phyloP scores from a whole-genome alignment of 2,329 filamentous ascomycete genomes.

The Fusarium transvaalense region DNA sequence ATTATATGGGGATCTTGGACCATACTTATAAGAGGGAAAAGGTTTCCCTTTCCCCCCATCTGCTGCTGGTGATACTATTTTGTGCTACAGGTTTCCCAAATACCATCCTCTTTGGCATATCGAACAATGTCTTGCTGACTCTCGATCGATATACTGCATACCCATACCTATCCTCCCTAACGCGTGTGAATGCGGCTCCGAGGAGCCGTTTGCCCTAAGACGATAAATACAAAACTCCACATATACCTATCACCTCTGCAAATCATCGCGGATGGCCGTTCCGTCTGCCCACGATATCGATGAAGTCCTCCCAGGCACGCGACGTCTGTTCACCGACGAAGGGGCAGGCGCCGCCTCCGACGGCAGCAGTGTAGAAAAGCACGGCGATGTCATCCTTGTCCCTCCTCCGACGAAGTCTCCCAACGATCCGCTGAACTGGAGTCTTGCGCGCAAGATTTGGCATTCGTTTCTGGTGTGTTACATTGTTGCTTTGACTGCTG shows the following conservation, averaged over 20 bases:
- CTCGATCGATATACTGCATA: constrained; percentile 31
- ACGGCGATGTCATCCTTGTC: constrained; percentile 63
- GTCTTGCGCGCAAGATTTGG: constrained; percentile 61
- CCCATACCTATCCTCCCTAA: constrained; percentile 41
- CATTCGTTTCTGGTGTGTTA: constrained; percentile 65
- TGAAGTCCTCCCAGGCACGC: constrained; percentile 50
- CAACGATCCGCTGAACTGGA: constrained; percentile 67
- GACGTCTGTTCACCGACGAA: constrained; percentile 48
- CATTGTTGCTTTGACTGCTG: constrained; percentile 67
- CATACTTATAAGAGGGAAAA: constrained; percentile 29
- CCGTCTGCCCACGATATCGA: constrained; percentile 34
- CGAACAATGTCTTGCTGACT: constrained; percentile 40
- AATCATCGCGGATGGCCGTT: constrained; percentile 39
- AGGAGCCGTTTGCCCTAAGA: constrained; percentile 37
- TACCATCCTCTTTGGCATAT: constrained; percentile 1
- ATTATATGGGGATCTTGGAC: constrained; percentile 15
- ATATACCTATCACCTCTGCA: constrained; percentile 6
- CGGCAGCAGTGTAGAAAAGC: constrained; percentile 46
- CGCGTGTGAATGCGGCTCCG: constrained; percentile 40
- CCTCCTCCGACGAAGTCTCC: constrained; percentile 66
- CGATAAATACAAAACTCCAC: constrained; percentile 15
- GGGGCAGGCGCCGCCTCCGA: constrained; percentile 43
- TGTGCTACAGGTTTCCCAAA: not conserved
- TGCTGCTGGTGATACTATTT: not conserved
- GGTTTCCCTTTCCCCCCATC: not conserved